Evolutionary conservation across 176 grass and related monocot genomes (phyloP), one percentile per base, ranked within the genome.

Genomic region (Zizania latifolia): DNA sequence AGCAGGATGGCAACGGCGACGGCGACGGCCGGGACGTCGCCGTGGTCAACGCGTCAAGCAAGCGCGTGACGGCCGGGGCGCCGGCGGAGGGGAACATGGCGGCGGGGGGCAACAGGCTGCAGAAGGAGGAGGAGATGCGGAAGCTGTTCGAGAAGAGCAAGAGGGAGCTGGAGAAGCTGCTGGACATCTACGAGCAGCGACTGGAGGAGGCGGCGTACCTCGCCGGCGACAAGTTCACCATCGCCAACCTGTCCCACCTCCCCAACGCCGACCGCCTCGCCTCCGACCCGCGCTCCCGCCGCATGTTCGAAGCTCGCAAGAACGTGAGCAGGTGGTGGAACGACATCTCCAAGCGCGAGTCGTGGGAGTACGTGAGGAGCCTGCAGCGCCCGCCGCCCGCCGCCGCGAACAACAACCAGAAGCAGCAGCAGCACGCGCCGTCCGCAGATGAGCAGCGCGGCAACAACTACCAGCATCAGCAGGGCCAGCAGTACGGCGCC

Each of bases 231-330:
- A 85, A 78, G 59, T 93, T 97, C 94, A 97, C 94, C n/a, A 92
- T 97, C 43, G 94, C 94, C 40, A 90, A 97, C 86, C 83, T 97
- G 72, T 93, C 87, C 9, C 90, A 93, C 90, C 84, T 97, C 63
- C 94, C 94, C 78, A 93, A 91, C 74, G 81, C 84, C 34, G 83
- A 97, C 35, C 74, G 65, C 73, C 80, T 97, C 73, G 80, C 34
- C 40, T 13, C 58, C 24, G 77, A 91, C 82, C 81, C 45, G 19
- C 78, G 88, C 3, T 89, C 83, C 69, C 51, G 82, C 73, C 41
- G 81, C 38, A 28, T 97, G 29, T 85, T 97, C 43, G 44, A 81
- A 59, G 74, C 46, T n/a, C 82, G 94, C 70, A 72, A 48, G 77
- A 91, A 85, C 31, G 90, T 97, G 35, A 82, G 43, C 77, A 58